These are phyloP conservation scores for Chondrostereum purpureum DNA, from an alignment of 1,284 basidiomycete genomes.

Conservation along the genomic window DNA sequence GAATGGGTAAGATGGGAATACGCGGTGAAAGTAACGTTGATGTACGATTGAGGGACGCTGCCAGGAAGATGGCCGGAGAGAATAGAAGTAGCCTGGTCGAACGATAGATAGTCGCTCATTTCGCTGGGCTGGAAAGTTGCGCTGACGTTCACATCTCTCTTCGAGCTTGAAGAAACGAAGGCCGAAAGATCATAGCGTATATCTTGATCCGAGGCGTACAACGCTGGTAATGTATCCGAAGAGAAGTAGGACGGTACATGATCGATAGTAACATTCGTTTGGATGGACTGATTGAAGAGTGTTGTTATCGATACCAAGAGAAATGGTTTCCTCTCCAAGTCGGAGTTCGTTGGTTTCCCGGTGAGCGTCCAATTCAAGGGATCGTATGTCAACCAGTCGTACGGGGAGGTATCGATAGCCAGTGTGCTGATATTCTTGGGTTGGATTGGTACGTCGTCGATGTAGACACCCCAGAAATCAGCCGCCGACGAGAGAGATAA, in stretches of 20 bases:
- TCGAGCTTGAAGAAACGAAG: background rate
- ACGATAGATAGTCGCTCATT: slow-evolving; percentile 40
- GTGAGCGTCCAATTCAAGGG: slow-evolving; percentile 45
- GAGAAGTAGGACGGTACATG: slow-evolving; percentile 69
- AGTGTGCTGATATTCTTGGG: slow-evolving; percentile 46
- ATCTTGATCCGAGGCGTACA: slow-evolving; percentile 37
- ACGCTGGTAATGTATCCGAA: slow-evolving; percentile 45
- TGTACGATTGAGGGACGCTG: slow-evolving; percentile 28
- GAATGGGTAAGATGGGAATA: slow-evolving; percentile 63
- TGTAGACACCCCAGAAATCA: slow-evolving; percentile 54
- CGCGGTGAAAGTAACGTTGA: slow-evolving; percentile 54
- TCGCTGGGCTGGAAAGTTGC: slow-evolving; percentile 44
- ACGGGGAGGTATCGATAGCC: slow-evolving; percentile 49
- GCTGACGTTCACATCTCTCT: slow-evolving; percentile 41
- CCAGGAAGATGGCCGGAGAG: slow-evolving; percentile 51
- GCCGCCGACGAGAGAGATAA: slow-evolving; percentile 49
- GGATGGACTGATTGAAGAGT: slow-evolving; percentile 59
- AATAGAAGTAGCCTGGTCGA: slow-evolving; percentile 37
- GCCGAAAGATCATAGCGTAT: slow-evolving; percentile 40
- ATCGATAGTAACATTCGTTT: slow-evolving; percentile 54
- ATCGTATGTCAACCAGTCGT: slow-evolving; percentile 66
- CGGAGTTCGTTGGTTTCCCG: slow-evolving; percentile 49
- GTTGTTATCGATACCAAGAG: slow-evolving; percentile 63
- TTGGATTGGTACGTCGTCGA: slow-evolving; percentile 54
- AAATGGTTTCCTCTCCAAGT: slow-evolving; percentile 22